Evolutionary conservation across 1,139 yeast species (phyloP), one percentile per base, ranked within the genome.

Genomic region (Diutina sp.): DNA sequence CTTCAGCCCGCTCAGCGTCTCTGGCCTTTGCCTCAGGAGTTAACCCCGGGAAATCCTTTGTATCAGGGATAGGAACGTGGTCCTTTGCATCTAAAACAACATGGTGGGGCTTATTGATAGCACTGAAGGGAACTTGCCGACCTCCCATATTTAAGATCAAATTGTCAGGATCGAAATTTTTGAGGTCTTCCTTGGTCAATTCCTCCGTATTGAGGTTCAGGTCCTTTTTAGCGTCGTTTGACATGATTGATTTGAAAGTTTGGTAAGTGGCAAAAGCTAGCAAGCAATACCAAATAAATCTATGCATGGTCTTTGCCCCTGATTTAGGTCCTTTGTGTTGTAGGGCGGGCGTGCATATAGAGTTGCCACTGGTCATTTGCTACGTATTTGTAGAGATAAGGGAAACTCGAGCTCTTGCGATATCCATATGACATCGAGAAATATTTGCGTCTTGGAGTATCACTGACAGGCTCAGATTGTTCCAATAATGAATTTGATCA

Each of bases 81-180:
- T 61, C 56, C 47, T 59, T 61, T n/a, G 76, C 76, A 47, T 70
- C 68, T 48, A 74, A 59, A 7, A 76, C 69, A 29, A 69, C 77
- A 38, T 70, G 61, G 62, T 76, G 80, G 3, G 80, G 80, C 60
- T 73, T 74, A 63, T 69, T 73, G 59, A 76, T 69, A 55, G 59
- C 61, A 55, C 62, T 65, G 58, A 72, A 69, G 6, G 79, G 80
- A 14, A 76, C 77, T 56, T 61, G 62, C 57, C 65, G 67, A 50
- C 76, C 76, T 11, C 75, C 76, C 48, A 75, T 63, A 56, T 74
- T 63, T 29, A 76, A 68, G 30, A 66, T 58, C 41, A 72, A 58
- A 41, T 72, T 64, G n/a, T 67, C 68, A 5, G 69, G 65, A 28
- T 60, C 58, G 60, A 57, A 32, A n/a, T 50, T 50, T 6, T 30